Conservation (phyloP, 2,329 filamentous ascomycete genomes). For the Fusarium sp. region DNA sequence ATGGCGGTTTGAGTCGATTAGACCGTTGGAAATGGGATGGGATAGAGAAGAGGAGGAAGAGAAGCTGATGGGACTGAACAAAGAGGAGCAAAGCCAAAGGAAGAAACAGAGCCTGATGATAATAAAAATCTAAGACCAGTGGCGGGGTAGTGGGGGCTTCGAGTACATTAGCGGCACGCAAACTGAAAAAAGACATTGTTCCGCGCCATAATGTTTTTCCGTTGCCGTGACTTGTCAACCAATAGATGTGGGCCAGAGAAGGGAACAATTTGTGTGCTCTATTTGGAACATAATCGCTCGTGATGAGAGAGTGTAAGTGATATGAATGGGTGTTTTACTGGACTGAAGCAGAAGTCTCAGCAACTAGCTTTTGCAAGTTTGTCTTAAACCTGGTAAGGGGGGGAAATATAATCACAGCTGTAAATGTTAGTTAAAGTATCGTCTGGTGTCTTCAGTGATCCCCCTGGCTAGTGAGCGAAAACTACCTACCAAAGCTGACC, state of each 20-base stretch:
- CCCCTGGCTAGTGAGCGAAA: constrained; percentile 10
- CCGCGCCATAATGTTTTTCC: constrained; percentile 30
- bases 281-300: background rate
- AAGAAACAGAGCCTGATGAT: constrained; percentile 42
- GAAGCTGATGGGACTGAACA: constrained; percentile 36
- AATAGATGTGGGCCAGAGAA: constrained; percentile 18
- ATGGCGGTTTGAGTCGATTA: constrained; percentile 59
- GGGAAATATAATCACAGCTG: background rate
- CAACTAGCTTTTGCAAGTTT: background rate
- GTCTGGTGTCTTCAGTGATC: background rate
- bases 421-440: background rate
- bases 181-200: constrained; percentile 22
- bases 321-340: background rate
- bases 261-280: constrained; percentile 3
- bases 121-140: constrained; percentile 48
- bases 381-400: background rate
- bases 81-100: constrained; percentile 37
- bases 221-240: background rate
- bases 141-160: constrained; percentile 44
- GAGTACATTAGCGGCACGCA: constrained; percentile 30
- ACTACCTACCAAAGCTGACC: constrained; percentile 5
- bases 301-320: background rate
- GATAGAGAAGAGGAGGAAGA: constrained; percentile 23
- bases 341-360: background rate
- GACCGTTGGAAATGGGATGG: constrained; percentile 36